Evolutionary conservation across 768 basidiomycete species (phyloP).

Genomic region (Floccularia luteovirens): DNA sequence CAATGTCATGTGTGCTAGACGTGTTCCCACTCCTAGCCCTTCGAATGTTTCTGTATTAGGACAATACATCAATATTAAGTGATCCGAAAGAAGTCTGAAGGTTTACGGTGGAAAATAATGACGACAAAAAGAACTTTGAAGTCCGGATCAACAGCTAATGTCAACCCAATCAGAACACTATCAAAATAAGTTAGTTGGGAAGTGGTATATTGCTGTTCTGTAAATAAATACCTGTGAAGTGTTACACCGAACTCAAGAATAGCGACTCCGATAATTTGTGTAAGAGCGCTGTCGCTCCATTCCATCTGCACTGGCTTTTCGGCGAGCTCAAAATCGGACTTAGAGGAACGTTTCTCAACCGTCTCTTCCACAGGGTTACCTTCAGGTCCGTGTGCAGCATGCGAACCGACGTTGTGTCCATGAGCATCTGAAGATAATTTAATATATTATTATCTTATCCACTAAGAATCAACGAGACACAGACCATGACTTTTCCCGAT

Average conservation of each 20-base stretch:
- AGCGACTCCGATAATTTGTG: constrained; percentile 80
- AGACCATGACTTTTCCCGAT: constrained; percentile 59
- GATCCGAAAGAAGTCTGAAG: background rate
- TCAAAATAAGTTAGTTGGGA: background rate
- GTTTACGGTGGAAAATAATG: constrained; percentile 85
- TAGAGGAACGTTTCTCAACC: constrained; percentile 9
- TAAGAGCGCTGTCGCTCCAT: constrained; percentile 35
- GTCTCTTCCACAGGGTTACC: constrained; percentile 9
- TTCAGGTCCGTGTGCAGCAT: constrained; percentile 70
- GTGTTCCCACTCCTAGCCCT: constrained; percentile 87
- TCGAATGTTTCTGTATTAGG: constrained; percentile 74
- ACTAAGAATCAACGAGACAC: constrained; percentile 9
- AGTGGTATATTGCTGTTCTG: background rate
- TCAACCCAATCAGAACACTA: constrained; percentile 82
- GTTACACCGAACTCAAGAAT: constrained; percentile 94
- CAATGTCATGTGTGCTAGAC: constrained; percentile 71
- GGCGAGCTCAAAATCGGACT: constrained; percentile 20
- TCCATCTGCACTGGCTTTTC: constrained; percentile 7
- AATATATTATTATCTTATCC: background rate
- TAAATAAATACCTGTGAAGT: constrained; percentile 54
- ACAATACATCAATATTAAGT: background rate
- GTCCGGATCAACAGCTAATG: constrained; percentile 77
- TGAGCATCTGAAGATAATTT: constrained; percentile 44
- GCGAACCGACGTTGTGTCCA: constrained; percentile 49
- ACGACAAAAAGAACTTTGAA: constrained; percentile 90